A percentile compares a stretch with the other conserved stretches of the same genome.
Conservation (phyloP, 2,329 filamentous ascomycete genomes). For the Blumeria hordei region DNA sequence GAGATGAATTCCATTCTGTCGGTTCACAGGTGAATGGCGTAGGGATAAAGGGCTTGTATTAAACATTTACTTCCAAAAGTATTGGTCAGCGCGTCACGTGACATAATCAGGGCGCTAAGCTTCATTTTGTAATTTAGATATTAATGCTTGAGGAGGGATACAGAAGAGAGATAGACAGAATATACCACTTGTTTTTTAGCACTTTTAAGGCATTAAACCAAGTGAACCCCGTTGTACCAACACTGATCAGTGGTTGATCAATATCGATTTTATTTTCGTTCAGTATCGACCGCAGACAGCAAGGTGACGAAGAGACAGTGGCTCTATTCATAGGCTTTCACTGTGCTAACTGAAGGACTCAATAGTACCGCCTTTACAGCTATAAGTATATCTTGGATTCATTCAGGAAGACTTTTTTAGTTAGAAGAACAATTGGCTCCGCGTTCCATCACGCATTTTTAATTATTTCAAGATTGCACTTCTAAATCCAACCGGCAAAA, state of each 20-base stretch:
- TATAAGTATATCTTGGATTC: neutral
- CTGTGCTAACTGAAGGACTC: neutral
- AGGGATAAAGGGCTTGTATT: too few species aligned
- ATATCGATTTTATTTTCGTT: neutral
- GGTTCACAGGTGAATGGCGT: too few species aligned
- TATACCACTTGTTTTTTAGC: too few species aligned
- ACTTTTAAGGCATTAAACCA: too few species aligned
- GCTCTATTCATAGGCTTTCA: neutral
- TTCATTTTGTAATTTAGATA: too few species aligned
- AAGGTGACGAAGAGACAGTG: neutral
- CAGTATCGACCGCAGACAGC: neutral
- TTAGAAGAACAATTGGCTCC: neutral
- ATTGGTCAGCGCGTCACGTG: too few species aligned
- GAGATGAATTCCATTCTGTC: too few species aligned
- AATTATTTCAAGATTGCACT: neutral
- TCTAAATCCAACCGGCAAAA: neutral
- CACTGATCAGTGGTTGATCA: neutral
- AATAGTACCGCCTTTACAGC: neutral
- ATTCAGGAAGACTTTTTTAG: neutral
- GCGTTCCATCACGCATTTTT: neutral
- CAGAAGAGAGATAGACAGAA: too few species aligned
- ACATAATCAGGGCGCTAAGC: too few species aligned
- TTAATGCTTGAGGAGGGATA: too few species aligned
- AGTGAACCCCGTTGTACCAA: constrained; percentile 1
- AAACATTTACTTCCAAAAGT: too few species aligned